Evolutionary conservation across 768 basidiomycete species (phyloP).

Genomic region (Cyclocybe cylindracea): DNA sequence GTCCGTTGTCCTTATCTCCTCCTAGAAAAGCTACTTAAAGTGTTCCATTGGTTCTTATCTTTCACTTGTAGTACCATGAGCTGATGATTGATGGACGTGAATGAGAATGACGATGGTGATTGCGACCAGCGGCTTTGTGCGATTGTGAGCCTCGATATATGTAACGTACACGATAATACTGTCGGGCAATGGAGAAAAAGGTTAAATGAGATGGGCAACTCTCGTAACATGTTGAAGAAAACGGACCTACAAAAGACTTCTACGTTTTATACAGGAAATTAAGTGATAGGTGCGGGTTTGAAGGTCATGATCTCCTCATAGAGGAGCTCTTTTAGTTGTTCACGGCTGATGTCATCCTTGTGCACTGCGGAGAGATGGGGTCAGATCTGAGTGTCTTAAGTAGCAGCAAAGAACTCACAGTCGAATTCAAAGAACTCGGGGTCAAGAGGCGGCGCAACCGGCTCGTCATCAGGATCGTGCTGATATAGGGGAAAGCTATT

Average conservation of each 20-base stretch:
- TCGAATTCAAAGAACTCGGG: constrained; percentile 99
- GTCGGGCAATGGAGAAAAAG: not conserved
- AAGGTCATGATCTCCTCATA: constrained; percentile 96
- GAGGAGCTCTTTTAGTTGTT: constrained; percentile 91
- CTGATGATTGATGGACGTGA: too few relatives aligned
- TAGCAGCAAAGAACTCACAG: constrained; percentile 46
- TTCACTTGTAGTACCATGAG: too few relatives aligned
- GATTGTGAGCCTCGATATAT: too few relatives aligned
- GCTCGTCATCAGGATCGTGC: constrained; percentile 98
- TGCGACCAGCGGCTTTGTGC: too few relatives aligned
- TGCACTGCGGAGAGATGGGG: constrained; percentile 54
- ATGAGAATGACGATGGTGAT: too few relatives aligned
- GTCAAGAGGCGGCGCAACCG: constrained; percentile 91
- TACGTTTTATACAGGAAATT: constrained; percentile 15
- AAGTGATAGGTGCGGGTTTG: constrained; percentile 56
- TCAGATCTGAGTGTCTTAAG: not conserved
- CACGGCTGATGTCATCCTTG: constrained; percentile 94
- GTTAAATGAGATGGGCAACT: not conserved
- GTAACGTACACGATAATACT: too few relatives aligned
- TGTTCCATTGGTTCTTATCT: too few relatives aligned
- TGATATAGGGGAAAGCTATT: constrained; percentile 26
- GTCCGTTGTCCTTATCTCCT: too few relatives aligned
- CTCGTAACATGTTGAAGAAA: not conserved
- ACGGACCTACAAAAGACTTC: constrained; percentile 2
- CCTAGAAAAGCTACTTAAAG: too few relatives aligned